Evolutionary conservation across 257 asterid genomes (phyloP).

Genomic region (Thymus mandschuricus): DNA sequence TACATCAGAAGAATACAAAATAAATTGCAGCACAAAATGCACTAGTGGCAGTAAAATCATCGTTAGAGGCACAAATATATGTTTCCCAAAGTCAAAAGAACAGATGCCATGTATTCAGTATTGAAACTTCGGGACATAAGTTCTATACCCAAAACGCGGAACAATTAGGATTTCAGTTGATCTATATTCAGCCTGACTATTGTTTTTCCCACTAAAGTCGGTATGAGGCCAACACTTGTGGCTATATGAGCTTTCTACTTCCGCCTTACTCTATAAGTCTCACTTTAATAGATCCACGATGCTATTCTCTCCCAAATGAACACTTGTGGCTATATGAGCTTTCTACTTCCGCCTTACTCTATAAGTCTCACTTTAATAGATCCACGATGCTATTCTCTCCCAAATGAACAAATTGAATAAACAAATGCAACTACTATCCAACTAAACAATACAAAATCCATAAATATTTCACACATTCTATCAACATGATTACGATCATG

Average conservation of each 20-base stretch:
- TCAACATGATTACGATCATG: background rate
- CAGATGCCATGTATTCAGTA: conserved; percentile 9
- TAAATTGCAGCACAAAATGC: background rate
- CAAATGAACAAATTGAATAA: background rate
- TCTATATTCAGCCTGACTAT: conserved; percentile 25
- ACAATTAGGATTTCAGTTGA: conserved; percentile 14
- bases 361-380: conserved; percentile 18
- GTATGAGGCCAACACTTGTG: conserved; percentile 17
- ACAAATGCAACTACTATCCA: conserved; percentile 1
- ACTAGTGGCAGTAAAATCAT: conserved; percentile 6
- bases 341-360: conserved; percentile 27
- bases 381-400: conserved; percentile 11
- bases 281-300: no score
- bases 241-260: conserved; percentile 29
- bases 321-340: conserved; percentile 27
- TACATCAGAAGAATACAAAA: conserved; percentile 16
- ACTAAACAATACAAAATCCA: conserved; percentile 18
- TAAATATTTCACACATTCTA: background rate
- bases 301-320: background rate
- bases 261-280: conserved; percentile 19
- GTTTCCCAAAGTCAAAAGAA: conserved; percentile 9
- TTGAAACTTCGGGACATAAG: conserved; percentile 1
- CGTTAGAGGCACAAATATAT: conserved; percentile 7
- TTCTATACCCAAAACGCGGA: background rate
- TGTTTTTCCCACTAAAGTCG: conserved; percentile 8